Base-by-base conservation (phyloP, 2,329 filamentous ascomycete genomes). In the Monosporascus sp. region DNA sequence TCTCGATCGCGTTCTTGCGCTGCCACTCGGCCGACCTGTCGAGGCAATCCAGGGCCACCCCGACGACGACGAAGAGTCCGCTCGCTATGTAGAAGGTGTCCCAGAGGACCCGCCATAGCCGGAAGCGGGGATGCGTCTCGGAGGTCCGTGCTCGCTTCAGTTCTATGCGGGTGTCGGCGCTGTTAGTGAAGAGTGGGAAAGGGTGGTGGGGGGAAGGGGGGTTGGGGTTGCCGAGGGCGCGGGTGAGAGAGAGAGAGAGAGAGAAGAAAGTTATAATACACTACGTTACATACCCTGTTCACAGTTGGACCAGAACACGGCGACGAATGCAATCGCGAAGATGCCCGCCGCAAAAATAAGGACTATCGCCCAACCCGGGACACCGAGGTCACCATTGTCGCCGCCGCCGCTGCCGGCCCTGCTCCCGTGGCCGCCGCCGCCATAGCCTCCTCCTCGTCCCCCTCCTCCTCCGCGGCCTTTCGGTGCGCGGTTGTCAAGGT, bases 21-120 rank as follows among this genome's bases (percentile, higher is more conserved):
- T 7, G 26, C 26, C 26, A 3, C 26, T 27, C 26, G 3, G 26
- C 3, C 26, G 7, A 8, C 26, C 8, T 3, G 26, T 8, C 26
- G 7, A 27, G 26, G 26, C 26, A 3, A 0, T 27, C 26, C 26
- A 27, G 55, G 40, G 31, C 38, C 5, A 44, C 40, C 55, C 54
- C 57, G 46, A 60, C 37, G 19, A 53, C 22, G 14, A 47, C 14
- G 50, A 54, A 51, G 19, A 61, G 41, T 24, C 50, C 48, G 38
- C 57, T 60, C 40, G 49, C 51, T 43, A 55, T 55, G 37, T 31
- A 38, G 19, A 61, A 51, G 9, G 59, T 49, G 14, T 49, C 55
- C 54, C 55, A 55, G 20, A 56, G 51, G 11, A 44, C 19, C 43
- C 22, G 3, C 43, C 22, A 26, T 19, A n/a, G 9, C 20, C 43